phyloP scores from a whole-genome alignment of 345 rosid genomes.

The Alliaria petiolata region DNA sequence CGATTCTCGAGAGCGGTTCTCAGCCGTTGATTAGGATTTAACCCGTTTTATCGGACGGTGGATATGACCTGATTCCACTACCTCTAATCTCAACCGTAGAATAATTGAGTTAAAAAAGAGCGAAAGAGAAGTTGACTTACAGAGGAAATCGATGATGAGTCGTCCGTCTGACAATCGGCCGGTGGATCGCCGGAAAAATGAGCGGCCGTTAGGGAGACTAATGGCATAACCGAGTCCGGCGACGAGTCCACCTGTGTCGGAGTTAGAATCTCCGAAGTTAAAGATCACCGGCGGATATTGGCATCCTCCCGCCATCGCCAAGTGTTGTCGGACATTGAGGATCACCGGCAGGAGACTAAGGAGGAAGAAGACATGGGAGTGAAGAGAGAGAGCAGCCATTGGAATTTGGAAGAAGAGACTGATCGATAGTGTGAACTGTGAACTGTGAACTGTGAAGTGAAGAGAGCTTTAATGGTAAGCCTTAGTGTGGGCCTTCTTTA shows the following conservation, averaged over 20 bases:
- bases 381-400: conserved; percentile 18
- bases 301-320: conserved; percentile 33
- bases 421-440: not conserved
- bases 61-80: not conserved
- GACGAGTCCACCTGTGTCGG: conserved; percentile 87
- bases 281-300: conserved; percentile 55
- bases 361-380: not conserved
- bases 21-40: conserved; percentile 3
- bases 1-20: not conserved
- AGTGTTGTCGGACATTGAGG: conserved; percentile 1
- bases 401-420: not conserved
- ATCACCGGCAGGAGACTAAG: not conserved
- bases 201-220: conserved; percentile 62
- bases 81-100: conserved; percentile 11
- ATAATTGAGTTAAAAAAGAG: not conserved
- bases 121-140: conserved; percentile 40
- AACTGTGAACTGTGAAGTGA: too few species aligned
- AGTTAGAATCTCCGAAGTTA: conserved; percentile 91
- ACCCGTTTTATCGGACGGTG: conserved; percentile 22
- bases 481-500: not conserved
- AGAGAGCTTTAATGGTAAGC: not conserved
- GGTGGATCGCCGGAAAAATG: conserved; percentile 62
- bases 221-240: conserved; percentile 80
- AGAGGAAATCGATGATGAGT: conserved; percentile 72
- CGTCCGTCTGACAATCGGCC: conserved; percentile 89